Percentiles rank a stretch among this genome's conserved stretches.
These are phyloP conservation scores for Limonium bicolor DNA, from an alignment of 148 eudicot species.

Conservation along the genomic window DNA sequence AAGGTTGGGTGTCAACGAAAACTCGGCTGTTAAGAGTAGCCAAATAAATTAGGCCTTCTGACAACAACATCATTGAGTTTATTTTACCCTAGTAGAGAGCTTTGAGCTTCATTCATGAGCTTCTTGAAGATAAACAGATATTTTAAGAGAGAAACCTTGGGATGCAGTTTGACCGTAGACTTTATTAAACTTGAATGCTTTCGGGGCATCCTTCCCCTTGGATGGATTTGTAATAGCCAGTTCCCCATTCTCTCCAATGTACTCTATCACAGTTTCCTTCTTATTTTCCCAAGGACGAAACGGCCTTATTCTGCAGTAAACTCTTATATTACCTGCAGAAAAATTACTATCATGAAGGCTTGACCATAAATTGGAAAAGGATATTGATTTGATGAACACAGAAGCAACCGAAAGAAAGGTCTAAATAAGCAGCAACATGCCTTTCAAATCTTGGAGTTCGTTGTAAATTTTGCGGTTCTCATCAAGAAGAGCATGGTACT, in stretches of 20 bases:
- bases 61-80: too few relatives aligned
- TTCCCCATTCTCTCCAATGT: constrained; percentile 5
- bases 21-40: too few relatives aligned
- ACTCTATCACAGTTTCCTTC: constrained; percentile 3
- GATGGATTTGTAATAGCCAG: constrained; percentile 3
- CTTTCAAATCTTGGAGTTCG: constrained; percentile 90
- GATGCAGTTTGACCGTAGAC: background rate
- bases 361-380: too few relatives aligned
- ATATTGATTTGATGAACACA: too few relatives aligned
- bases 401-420: too few relatives aligned
- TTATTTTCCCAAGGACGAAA: background rate
- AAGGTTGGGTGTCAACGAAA: too few relatives aligned
- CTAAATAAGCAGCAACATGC: too few relatives aligned
- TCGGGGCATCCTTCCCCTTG: constrained; percentile 6
- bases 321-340: constrained; percentile 18
- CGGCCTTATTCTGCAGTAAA: constrained; percentile 7
- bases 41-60: too few relatives aligned
- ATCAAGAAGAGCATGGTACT: constrained; percentile 37
- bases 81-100: too few relatives aligned
- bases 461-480: constrained; percentile 77
- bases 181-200: constrained; percentile 7
- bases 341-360: background rate
- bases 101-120: too few relatives aligned
- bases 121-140: too few relatives aligned
- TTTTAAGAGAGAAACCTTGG: background rate